Base-by-base conservation (phyloP, 2,329 filamentous ascomycete species). In the Emergomyces orientalis region DNA sequence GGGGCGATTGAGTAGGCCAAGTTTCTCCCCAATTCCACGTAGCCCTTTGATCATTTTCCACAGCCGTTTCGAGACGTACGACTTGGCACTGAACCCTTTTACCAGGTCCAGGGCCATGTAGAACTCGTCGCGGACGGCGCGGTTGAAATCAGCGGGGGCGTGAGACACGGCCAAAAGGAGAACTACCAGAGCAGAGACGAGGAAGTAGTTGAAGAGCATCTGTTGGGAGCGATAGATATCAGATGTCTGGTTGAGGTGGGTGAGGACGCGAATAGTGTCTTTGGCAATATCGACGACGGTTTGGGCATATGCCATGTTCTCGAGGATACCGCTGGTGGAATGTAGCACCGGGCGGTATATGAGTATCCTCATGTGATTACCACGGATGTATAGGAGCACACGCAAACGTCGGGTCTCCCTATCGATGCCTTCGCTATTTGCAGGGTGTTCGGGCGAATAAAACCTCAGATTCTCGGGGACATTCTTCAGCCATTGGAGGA, bases 331-430 rank as follows among this genome's bases (percentile, higher is more conserved):
- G 14, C 86, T 88, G 3, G 90, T 86, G 22, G 88, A 93, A 73
- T 96, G 90, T 9, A 97, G 79, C 2, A 96, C 87, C 0, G 91
- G 91, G 0, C 91, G 89, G 73, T 95, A 92, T 34, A 97, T 89
- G 72, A 91, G 86, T 63, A 92, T 94, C 5, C 92, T 88, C 77
- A 96, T 90, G 77, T 96, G 91, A 69, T 96, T 97, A 51, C 91
- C 85, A 47, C 92, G 86, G 19, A 97, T 79, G 72, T 95, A 94
- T 22, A 94, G 87, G 73, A 94, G 86, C 56, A 97, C 87, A 64
- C 89, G 88, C 14, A 95, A 79, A 5, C 92, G 86, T 68, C 87
- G 86, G 25, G 88, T 77, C 65, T 86, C 86, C 66, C 90, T 88
- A 25, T 82, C 84, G 0, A 83, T 80, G 0, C 81, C 80, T 11